Evolutionary conservation across 306 rosid species (phyloP), one percentile per base, ranked within the genome.

Genomic region (Canavalia ensiformis): DNA sequence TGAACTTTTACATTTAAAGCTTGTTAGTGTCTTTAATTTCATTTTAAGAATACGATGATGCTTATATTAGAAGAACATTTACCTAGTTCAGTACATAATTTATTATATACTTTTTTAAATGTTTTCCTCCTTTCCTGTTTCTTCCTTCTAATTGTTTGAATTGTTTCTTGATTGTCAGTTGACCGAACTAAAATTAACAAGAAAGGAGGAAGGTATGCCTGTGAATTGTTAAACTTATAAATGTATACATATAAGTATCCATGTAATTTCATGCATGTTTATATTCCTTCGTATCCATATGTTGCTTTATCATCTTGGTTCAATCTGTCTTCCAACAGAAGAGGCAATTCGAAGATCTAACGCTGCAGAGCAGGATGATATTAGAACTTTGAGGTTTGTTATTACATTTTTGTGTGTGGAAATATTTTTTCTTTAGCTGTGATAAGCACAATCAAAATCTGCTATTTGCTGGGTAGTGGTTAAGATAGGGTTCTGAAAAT

Each of bases 281-380:
- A 39, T 56, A 29, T 60, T 63, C 13, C 54, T 79, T 73, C 25
- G 11, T 50, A 52, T 81, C n/a, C 44, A 50, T 52, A 2, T 79
- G 54, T 67, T 84, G 74, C 51, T 73, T 55, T 2, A 47, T 75
- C 63, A 80, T 80, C 79, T 44, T 82, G 74, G 29, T 87, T 75
- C 68, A 63, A 85, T 79, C 85, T 84, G 77, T 81, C 77, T 59
- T 74, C 47, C 29, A 72, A 88, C 91, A 95, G 97, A 93, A 79
- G 97, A 95, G 85, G 97, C 91, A 82, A 82, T 88, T 60, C 90
- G 94, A 52, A 95, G 99, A 86, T 86, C 87, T 62, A 83, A 82
- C 28, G 99, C 97, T 49, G 70, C 83, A 66, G 95, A 92, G 90
- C 57, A 9, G 76, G 13, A 89, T 88, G 97, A 77, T 39, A 50